Percentiles rank a stretch among this genome's conserved stretches.
Evolutionary conservation across 257 asterid species (phyloP).

Genomic region (Nicotiana obtusifolia): DNA sequence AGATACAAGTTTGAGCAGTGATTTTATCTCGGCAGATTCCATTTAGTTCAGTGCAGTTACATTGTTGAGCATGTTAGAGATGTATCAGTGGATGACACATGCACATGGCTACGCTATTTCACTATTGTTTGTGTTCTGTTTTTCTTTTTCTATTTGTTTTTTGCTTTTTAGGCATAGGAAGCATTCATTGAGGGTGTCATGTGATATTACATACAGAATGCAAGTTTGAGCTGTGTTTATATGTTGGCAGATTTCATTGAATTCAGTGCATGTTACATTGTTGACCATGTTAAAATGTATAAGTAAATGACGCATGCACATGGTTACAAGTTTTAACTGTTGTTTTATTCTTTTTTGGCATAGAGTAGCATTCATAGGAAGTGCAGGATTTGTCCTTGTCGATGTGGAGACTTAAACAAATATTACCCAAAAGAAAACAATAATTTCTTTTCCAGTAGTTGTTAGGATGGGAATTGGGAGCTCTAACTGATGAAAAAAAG

Average conservation of each 20-base stretch:
- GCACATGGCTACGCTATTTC: neutral
- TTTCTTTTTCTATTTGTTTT: neutral
- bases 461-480: slow-evolving; percentile 1
- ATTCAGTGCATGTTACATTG: slow-evolving; percentile 1
- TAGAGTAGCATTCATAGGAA: neutral
- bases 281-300: neutral
- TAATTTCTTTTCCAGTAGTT: neutral
- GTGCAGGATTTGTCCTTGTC: neutral
- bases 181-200: neutral
- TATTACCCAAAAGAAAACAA: neutral
- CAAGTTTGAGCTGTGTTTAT: neutral
- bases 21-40: neutral
- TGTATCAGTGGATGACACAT: neutral
- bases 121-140: neutral
- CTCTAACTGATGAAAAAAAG: neutral
- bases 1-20: neutral
- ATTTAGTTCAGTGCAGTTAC: neutral
- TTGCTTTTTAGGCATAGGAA: neutral
- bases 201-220: neutral
- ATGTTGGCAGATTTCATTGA: neutral
- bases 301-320: neutral
- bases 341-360: neutral
- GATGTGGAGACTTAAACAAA: neutral
- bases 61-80: neutral
- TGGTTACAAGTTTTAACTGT: neutral